Conservation (phyloP, 768 basidiomycete species). For the Tricholomella constricta region DNA sequence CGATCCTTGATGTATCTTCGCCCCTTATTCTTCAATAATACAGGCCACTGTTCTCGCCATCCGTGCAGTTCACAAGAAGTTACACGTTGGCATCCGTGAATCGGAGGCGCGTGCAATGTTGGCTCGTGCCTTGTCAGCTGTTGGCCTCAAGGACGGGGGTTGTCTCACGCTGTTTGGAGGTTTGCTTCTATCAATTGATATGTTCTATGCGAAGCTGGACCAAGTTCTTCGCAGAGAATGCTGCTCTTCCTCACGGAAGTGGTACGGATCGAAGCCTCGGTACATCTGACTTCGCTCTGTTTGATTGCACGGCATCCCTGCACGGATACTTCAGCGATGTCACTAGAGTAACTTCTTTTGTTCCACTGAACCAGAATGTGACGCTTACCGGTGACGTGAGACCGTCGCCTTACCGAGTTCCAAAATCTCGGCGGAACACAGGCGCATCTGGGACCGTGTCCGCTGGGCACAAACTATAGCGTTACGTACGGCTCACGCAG, state of each 20-base stretch:
- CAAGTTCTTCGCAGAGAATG: constrained; percentile 59
- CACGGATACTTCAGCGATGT: constrained; percentile 81
- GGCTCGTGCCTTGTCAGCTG: constrained; percentile 49
- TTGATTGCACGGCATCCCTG: constrained; percentile 72
- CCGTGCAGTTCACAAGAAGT: constrained; percentile 56
- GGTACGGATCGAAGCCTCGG: constrained; percentile 67
- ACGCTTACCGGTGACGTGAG: constrained; percentile 26
- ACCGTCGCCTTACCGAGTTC: constrained; percentile 69
- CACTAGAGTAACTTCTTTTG: constrained; percentile 55
- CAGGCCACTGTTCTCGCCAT: constrained; percentile 82
- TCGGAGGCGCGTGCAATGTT: constrained; percentile 68
- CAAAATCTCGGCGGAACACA: constrained; percentile 52
- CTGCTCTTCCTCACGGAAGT: constrained; percentile 82
- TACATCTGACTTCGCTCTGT: constrained; percentile 64
- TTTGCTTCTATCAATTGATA: constrained; percentile 32
- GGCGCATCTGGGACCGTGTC: constrained; percentile 65
- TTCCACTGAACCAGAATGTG: background rate
- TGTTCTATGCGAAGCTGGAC: background rate
- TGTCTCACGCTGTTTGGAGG: constrained; percentile 81
- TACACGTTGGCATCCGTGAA: constrained; percentile 76
- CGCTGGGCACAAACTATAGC: constrained; percentile 64
- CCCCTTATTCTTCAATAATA: constrained; percentile 4
- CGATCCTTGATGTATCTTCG: background rate
- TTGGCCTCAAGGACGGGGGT: constrained; percentile 60
- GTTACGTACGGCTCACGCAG: constrained; percentile 45